Conservation (phyloP, 495 filamentous ascomycete species). For the Xanthoparmelia taractica region DNA sequence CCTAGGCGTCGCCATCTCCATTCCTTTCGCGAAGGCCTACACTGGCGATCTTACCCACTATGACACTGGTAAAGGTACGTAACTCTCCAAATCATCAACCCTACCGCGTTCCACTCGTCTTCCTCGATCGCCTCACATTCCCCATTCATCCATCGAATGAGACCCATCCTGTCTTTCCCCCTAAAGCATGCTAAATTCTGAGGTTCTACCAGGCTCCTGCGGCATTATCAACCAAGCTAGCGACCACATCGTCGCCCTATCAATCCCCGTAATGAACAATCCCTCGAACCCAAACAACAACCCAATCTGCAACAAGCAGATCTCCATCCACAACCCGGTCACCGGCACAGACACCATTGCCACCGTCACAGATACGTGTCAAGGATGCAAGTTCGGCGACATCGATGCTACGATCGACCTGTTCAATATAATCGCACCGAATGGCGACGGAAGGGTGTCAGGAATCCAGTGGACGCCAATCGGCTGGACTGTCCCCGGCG, state of each 20-base stretch:
- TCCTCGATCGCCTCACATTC: not conserved
- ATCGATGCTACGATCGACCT: not conserved
- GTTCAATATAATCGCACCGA: not conserved
- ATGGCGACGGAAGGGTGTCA: not conserved
- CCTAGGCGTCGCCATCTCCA: not conserved
- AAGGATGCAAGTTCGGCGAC: not conserved
- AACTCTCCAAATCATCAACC: not conserved
- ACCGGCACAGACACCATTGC: not conserved
- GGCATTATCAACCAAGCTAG: not conserved
- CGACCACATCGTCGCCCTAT: not conserved
- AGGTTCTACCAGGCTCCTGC: not conserved
- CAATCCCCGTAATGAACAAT: not conserved
- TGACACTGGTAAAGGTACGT: not conserved
- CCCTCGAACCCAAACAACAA: not conserved
- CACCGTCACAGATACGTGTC: not conserved
- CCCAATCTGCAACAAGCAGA: not conserved
- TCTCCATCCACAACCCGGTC: constrained; percentile 3
- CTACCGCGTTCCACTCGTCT: not conserved
- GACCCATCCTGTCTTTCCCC: not conserved
- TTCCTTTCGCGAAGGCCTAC: not conserved
- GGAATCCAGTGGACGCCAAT: constrained; percentile 1
- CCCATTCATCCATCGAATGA: not conserved
- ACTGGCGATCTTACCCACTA: not conserved
- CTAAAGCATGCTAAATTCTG: not conserved
- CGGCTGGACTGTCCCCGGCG: not conserved